Percentiles rank a stretch among this genome's conserved stretches.
Evolutionary conservation across 345 rosid genomes (phyloP).

Genomic region (Eucalyptus lansdowneana): DNA sequence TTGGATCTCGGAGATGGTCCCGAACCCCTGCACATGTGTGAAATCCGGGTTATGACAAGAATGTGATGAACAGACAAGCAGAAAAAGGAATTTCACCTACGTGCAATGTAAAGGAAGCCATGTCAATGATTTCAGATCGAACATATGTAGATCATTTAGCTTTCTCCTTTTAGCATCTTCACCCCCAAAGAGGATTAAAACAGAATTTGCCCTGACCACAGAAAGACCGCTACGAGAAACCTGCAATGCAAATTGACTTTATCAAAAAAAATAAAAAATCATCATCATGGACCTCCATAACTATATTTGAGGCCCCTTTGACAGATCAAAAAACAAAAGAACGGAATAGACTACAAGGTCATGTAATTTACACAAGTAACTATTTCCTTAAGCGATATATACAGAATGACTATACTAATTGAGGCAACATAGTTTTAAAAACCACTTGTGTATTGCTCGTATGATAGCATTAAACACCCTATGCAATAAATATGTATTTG

Average conservation of each 20-base stretch:
- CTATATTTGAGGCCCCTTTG: not conserved
- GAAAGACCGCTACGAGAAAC: conserved; percentile 83
- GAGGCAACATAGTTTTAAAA: not conserved
- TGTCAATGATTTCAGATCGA: conserved; percentile 85
- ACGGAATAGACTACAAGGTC: not conserved
- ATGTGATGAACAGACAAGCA: not conserved
- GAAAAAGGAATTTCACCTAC: conserved; percentile 23
- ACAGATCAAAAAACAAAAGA: not conserved
- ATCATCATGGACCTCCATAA: not conserved
- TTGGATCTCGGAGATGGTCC: conserved; percentile 80
- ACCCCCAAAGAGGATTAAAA: conserved; percentile 80
- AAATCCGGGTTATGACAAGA: not conserved
- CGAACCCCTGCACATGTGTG: conserved; percentile 48
- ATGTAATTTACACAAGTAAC: not conserved
- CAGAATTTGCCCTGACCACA: conserved; percentile 79
- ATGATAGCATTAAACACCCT: not conserved
- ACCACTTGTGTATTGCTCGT: not conserved
- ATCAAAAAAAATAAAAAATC: not conserved
- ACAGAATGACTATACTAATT: not conserved
- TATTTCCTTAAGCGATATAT: not conserved
- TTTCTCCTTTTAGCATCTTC: conserved; percentile 90
- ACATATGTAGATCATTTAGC: conserved; percentile 89
- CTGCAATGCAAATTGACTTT: conserved; percentile 22
- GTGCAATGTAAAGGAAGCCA: conserved; percentile 99
- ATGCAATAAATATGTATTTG: not conserved